These are phyloP conservation scores for Trichoderma semiorbis DNA, from an alignment of 2,329 filamentous ascomycete genomes.

Conservation along the genomic window DNA sequence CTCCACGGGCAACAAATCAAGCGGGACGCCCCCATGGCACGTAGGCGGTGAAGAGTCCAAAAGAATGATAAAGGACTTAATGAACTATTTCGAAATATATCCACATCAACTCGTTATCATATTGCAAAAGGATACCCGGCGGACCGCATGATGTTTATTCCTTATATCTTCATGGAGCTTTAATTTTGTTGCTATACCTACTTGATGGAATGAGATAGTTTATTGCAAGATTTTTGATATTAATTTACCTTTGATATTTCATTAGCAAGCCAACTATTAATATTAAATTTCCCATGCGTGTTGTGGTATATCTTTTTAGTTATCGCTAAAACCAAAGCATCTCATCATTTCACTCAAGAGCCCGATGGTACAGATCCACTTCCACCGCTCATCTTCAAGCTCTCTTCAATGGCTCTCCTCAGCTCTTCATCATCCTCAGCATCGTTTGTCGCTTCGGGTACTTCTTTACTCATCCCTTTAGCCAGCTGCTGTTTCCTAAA, in stretches of 20 bases:
- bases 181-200: not conserved
- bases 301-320: not conserved
- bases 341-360: not conserved
- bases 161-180: not conserved
- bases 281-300: not conserved
- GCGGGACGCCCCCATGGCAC: not conserved
- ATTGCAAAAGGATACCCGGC: not conserved
- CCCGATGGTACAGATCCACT: constrained; percentile 27
- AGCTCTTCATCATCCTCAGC: constrained; percentile 56
- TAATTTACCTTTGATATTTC: not conserved
- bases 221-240: not conserved
- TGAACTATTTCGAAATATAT: not conserved
- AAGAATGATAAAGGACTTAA: not conserved
- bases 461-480: constrained; percentile 35
- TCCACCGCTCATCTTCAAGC: constrained; percentile 42
- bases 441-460: constrained; percentile 27
- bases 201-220: not conserved
- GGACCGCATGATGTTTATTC: not conserved
- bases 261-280: not conserved
- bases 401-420: constrained; percentile 52
- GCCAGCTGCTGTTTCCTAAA: constrained; percentile 29
- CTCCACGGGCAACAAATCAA: not conserved
- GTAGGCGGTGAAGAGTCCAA: not conserved
- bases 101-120: not conserved
- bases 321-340: not conserved